A percentile compares a stretch with the other conserved stretches of the same genome.
Evolutionary conservation across 73 alveolate species (phyloP).

Genomic region (Tetrahymena malaccensis): DNA sequence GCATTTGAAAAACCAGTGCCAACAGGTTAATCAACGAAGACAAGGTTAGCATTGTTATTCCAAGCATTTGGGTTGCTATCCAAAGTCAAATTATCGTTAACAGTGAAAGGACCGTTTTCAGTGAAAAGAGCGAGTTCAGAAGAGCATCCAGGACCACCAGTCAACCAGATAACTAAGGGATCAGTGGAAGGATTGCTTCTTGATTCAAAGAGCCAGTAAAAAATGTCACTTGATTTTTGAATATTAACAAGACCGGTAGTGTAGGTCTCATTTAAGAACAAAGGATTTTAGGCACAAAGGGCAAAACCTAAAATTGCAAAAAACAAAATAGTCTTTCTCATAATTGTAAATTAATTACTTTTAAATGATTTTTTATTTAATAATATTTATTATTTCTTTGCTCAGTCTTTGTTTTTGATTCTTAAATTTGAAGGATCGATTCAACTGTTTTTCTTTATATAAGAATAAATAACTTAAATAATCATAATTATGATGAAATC

Average conservation of each 20-base stretch:
- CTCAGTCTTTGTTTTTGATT: too few species aligned
- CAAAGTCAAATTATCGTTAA: slow-evolving; percentile 20
- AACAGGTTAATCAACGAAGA: slow-evolving; percentile 68
- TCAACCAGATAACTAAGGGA: slow-evolving; percentile 83
- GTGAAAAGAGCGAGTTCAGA: slow-evolving; percentile 71
- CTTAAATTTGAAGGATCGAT: not conserved
- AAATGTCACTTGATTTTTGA: slow-evolving; percentile 36
- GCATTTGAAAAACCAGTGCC: slow-evolving; percentile 67
- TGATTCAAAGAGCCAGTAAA: slow-evolving; percentile 57
- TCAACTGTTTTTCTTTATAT: not conserved
- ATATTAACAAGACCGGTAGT: slow-evolving; percentile 34
- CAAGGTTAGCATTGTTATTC: slow-evolving; percentile 50
- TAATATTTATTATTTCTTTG: too few species aligned
- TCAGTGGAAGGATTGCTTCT: slow-evolving; percentile 32
- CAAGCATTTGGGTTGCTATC: slow-evolving; percentile 58
- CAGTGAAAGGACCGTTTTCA: slow-evolving; percentile 83
- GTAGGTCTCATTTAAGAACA: slow-evolving; percentile 38
- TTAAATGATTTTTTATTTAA: too few species aligned
- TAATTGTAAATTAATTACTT: not conserved
- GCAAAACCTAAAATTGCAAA: not conserved
- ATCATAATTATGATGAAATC: not conserved
- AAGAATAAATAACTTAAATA: not conserved
- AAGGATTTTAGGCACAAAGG: not conserved
- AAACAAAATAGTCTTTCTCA: not conserved
- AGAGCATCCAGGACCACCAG: slow-evolving; percentile 95